Base-by-base conservation (phyloP, 257 asterid genomes). In the Solanum infundibuliforme region DNA sequence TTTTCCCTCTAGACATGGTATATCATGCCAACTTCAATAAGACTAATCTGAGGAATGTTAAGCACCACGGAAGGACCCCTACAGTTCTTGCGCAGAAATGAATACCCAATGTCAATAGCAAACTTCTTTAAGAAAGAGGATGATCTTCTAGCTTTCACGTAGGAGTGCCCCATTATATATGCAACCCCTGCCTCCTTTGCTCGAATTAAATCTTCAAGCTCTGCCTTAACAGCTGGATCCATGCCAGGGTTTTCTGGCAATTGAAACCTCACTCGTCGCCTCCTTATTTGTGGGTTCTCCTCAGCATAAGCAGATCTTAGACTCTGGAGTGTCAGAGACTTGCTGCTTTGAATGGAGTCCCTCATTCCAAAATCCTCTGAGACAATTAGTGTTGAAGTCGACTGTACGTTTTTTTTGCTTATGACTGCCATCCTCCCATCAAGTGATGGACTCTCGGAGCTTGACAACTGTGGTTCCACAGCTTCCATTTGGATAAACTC, bases 141-240 rank as follows among this genome's bases (percentile, higher is more conserved):
- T 20, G 92, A 90, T 87, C 88, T 87, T 75, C 68, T 90, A 3
- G 90, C 91, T 88, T 43, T 91, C 18, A 89, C 92, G 32, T 88
- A 84, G 12, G 92, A 90, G 86, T 90, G 92, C 87, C 92, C 92
- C 62, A 90, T 46, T 60, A 90, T 91, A 66, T 91, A 91, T 21
- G 91, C 91, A 68, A 91, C 85, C 8, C 93, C 93, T 7, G 92
- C 83, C 89, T 91, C 93, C 88, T 81, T 91, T 5, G 93, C 93
- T 43, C 58, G 85, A 31, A 91, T 76, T 72, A 91, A 84, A 73
- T 77, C 85, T 73, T 72, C 7, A 25, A 89, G 55, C 68, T 91
- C 93, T 4, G 87, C 89, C 74, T 84, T 91, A 7, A 89, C 88
- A 38, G 65, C 52, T 35, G 88, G 73, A 65, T 81, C 58, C 36